Conservation (phyloP, 2,329 filamentous ascomycete species). For the Microdochium bolleyi region DNA sequence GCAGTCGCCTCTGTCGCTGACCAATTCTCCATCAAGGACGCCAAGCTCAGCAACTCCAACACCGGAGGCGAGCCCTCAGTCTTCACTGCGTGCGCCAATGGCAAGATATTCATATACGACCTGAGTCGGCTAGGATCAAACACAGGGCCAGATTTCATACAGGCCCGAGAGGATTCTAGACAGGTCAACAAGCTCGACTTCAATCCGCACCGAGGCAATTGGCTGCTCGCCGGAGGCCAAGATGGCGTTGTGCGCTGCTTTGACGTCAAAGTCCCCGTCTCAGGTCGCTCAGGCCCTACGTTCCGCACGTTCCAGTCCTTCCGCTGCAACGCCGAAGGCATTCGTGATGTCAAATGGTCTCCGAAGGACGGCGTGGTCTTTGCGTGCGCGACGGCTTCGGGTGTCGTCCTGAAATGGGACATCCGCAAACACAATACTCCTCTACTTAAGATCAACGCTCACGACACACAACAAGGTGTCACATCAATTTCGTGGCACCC, state of each 20-base stretch:
- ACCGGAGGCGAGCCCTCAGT: slow-evolving; percentile 41
- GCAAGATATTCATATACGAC: slow-evolving; percentile 59
- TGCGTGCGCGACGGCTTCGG: slow-evolving; percentile 56
- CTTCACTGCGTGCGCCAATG: slow-evolving; percentile 56
- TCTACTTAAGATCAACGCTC: slow-evolving; percentile 50
- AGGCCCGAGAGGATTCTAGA: slow-evolving; percentile 52
- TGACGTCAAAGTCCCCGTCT: slow-evolving; percentile 41
- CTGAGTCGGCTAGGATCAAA: slow-evolving; percentile 39
- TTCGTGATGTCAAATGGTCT: slow-evolving; percentile 59
- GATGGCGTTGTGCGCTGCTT: slow-evolving; percentile 56
- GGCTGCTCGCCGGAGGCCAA: slow-evolving; percentile 51
- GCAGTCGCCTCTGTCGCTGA: slow-evolving; percentile 34
- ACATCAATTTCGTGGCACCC: slow-evolving; percentile 59
- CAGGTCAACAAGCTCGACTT: slow-evolving; percentile 58
- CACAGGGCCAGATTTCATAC: slow-evolving; percentile 42
- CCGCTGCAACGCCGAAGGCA: slow-evolving; percentile 44
- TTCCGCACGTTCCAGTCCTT: slow-evolving; percentile 39
- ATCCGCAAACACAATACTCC: slow-evolving; percentile 45
- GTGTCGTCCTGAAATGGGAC: slow-evolving; percentile 57
- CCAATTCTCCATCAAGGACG: slow-evolving; percentile 56
- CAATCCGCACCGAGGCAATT: slow-evolving; percentile 48
- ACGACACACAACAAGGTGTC: slow-evolving; percentile 45
- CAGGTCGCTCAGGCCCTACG: slow-evolving; percentile 40
- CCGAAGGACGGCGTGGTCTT: slow-evolving; percentile 53
- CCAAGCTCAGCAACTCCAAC: slow-evolving; percentile 40